Conservation (phyloP, 352 stramenopile genomes). For the Peronospora destructor region DNA sequence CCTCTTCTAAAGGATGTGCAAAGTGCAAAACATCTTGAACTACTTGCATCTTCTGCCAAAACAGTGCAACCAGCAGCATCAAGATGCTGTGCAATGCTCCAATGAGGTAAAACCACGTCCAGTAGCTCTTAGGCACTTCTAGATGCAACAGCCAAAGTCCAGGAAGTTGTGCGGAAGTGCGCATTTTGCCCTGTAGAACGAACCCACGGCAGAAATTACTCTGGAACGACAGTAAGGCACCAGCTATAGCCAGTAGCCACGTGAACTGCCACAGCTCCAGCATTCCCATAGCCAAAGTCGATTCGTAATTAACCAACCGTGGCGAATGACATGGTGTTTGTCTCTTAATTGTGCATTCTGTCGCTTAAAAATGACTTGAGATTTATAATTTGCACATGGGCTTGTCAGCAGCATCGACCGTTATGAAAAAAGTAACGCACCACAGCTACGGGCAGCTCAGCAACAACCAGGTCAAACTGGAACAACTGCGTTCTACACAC, state of each 20-base stretch:
- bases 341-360: too few relatives aligned
- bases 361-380: too few relatives aligned
- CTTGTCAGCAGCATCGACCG: too few relatives aligned
- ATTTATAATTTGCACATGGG: too few relatives aligned
- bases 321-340: too few relatives aligned
- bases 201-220: slow-evolving; percentile 35
- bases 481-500: slow-evolving; percentile 18
- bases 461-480: slow-evolving; percentile 20
- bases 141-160: slow-evolving; percentile 26
- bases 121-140: slow-evolving; percentile 50
- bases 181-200: slow-evolving; percentile 40
- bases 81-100: slow-evolving; percentile 43
- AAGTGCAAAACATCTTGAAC: slow-evolving; percentile 32
- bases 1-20: slow-evolving; percentile 20
- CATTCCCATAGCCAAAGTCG: slow-evolving; percentile 7
- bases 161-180: slow-evolving; percentile 23
- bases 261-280: slow-evolving; percentile 31
- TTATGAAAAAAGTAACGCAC: too few relatives aligned
- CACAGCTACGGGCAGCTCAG: slow-evolving; percentile 27
- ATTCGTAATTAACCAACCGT: slow-evolving; percentile 15
- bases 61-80: slow-evolving; percentile 24
- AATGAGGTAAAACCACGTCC: slow-evolving; percentile 70
- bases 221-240: slow-evolving; percentile 30
- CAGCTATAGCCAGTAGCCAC: slow-evolving; percentile 24
- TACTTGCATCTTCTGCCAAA: slow-evolving; percentile 26